These are phyloP conservation scores for Paraphoma sp. DNA, from an alignment of 2,329 filamentous ascomycete species.

Conservation along the genomic window DNA sequence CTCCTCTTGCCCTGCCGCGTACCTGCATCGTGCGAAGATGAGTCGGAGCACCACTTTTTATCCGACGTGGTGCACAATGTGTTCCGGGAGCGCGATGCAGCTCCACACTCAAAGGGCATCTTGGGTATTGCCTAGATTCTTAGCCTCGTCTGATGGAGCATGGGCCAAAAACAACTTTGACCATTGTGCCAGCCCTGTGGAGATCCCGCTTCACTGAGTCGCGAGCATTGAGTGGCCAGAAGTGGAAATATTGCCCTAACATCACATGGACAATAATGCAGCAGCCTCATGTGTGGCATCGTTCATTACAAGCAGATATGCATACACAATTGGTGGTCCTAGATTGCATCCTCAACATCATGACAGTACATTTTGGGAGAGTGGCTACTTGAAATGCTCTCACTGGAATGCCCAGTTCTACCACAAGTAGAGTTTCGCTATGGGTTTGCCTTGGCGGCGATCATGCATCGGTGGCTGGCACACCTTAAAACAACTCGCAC, in stretches of 20 bases:
- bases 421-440: too few relatives aligned
- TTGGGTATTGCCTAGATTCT: not conserved
- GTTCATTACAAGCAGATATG: not conserved
- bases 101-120: not conserved
- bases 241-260: conserved; percentile 9
- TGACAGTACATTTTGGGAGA: too few relatives aligned
- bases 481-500: conserved; percentile 13
- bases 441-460: not conserved
- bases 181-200: conserved; percentile 22
- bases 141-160: not conserved
- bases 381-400: too few relatives aligned
- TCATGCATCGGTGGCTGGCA: conserved; percentile 6
- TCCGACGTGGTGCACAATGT: not conserved
- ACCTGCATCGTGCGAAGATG: conserved; percentile 15
- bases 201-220: conserved; percentile 5
- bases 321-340: not conserved
- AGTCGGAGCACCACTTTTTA: conserved; percentile 3
- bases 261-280: too few relatives aligned
- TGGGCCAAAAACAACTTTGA: not conserved
- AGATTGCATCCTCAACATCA: not conserved
- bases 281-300: too few relatives aligned
- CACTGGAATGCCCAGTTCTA: too few relatives aligned
- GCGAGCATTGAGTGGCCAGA: conserved; percentile 13
- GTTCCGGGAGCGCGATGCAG: not conserved
- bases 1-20: conserved; percentile 9